Evolutionary conservation across 2,329 filamentous ascomycete species (phyloP), one percentile per base, ranked within the genome.

Genomic region (Neodidymelliopsis sp.): DNA sequence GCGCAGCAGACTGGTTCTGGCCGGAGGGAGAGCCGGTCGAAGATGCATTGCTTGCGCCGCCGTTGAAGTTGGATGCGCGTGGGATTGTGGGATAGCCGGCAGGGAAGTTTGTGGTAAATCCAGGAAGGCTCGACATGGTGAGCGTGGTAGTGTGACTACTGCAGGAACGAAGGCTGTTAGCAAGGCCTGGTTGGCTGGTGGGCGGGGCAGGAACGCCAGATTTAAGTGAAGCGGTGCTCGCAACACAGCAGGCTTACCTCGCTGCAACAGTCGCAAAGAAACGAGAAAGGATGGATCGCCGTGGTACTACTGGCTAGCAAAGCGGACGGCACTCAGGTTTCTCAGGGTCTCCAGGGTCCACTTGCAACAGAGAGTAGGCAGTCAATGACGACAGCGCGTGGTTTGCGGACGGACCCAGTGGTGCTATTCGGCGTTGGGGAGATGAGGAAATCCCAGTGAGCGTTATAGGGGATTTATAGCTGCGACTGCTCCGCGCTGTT

Each of bases 71-170:
- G 2, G 60, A 62, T 13, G 59, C 65, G 44, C 64, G 53, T 39
- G 61, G 52, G 11, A 69, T 60, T 11, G 67, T 63, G 11, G 67
- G 67, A 41, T 70, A 70, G 28, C 68, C 68, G 16, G 63, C 63
- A 8, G 64, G 63, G 36, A 68, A 68, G 47, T 68, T 66, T 20
- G 63, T 64, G 31, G 64, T 63, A 48, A 69, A 69, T 16, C 63
- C 60, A 35, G 63, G 60, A 39, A 62, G 53, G 57, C 59, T 66
- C 15, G 60, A 49, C 65, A 69, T 69, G 36, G 37, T 48, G 58
- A 48, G 22, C 18, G 36, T 34, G 39, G 23, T 12, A 44, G 44
- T 30, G 24, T 42, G 28, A 53, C 62, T 66, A 65, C 60, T 67
- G 64, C 66, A 69, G 63, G 60, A 60, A 62, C 56, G 37, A 54